Base-by-base conservation (phyloP, 805 yeast genomes). In the Vanderwaltozyma polyspora region DNA sequence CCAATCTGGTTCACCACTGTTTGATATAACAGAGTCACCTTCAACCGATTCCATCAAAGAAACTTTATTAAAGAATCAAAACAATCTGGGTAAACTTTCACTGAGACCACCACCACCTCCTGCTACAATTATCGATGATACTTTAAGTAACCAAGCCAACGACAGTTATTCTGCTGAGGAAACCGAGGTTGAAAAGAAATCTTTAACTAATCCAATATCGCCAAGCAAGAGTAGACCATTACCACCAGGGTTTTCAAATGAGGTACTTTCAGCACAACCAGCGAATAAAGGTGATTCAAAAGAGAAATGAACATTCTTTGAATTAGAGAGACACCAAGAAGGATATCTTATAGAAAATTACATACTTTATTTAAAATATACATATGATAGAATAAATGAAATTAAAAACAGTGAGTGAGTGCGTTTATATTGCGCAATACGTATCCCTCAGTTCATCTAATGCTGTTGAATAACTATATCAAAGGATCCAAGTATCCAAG, bases 91-190 rank as follows among this genome's bases (percentile, higher is more conserved):
- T 21, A 21, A 21, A 10, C 23, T 10, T 7, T 10, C 10, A 25
- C 7, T 25, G 13, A 8, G 27, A 14, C 36, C 36, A 11, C 36
- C 36, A 3, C 36, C 36, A 18, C 36, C 36, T 25, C 15, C 27
- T 25, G 16, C 32, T 10, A 13, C 12, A 24, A n/a, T 4, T 10
- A 8, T 15, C 17, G 13, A 8, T 6, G 6, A 6, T 13, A 13
- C 5, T n/a, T 8, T 8, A 21, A 15, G 27, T 15, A 11, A 24
- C 10, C 14, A 17, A n/a, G n/a, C n/a, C n/a, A n/a, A n/a, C n/a
- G n/a, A n/a, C n/a, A n/a, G n/a, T n/a, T n/a, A n/a, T n/a, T n/a
- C n/a, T n/a, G n/a, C n/a, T 25, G n/a, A 5, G 3, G 15, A 18
- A 9, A 25, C 5, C 19, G 25, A 28, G 12, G n/a, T 2, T 18